Percentiles rank a stretch among this genome's conserved stretches.
Conservation (phyloP, 2,329 filamentous ascomycete genomes). For the Rutstroemia sp. region DNA sequence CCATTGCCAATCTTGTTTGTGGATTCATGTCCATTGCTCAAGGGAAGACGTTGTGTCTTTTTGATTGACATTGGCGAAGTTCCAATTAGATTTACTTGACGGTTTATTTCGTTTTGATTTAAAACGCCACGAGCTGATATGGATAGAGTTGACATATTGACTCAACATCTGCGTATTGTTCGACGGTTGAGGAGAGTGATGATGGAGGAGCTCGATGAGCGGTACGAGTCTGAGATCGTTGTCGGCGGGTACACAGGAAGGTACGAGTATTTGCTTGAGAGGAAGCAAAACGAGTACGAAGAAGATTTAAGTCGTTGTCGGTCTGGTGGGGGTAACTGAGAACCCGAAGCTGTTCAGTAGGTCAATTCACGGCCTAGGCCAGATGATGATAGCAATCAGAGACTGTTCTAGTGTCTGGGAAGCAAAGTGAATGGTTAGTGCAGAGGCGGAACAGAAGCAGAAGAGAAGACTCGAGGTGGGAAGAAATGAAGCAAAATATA, state of each 20-base stretch:
- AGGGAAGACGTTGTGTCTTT: constrained; percentile 1
- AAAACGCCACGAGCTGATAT: constrained; percentile 26
- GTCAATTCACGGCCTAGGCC: constrained; percentile 1
- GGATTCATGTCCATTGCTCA: constrained; percentile 15
- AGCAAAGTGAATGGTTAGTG: not conserved
- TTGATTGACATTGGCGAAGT: constrained; percentile 9
- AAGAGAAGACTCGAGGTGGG: not conserved
- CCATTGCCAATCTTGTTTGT: constrained; percentile 8
- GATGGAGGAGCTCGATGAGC: not conserved
- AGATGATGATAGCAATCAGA: constrained; percentile 6
- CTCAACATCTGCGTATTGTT: constrained; percentile 27
- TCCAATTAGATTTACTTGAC: constrained; percentile 11
- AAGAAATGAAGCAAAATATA: constrained; percentile 3
- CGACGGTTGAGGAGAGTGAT: not conserved
- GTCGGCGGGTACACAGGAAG: not conserved
- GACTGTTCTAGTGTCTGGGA: not conserved
- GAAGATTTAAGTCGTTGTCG: too few species aligned
- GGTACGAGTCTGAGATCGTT: not conserved
- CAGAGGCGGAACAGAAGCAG: not conserved
- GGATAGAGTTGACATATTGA: constrained; percentile 28
- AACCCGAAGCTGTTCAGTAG: not conserved
- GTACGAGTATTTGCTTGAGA: not conserved
- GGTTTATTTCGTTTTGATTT: constrained; percentile 27
- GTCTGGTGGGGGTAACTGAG: too few species aligned
- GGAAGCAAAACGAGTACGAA: too few species aligned